These are phyloP conservation scores for Coemansia sp. DNA, from an alignment of 192 early-diverging fungal species.

Conservation along the genomic window DNA sequence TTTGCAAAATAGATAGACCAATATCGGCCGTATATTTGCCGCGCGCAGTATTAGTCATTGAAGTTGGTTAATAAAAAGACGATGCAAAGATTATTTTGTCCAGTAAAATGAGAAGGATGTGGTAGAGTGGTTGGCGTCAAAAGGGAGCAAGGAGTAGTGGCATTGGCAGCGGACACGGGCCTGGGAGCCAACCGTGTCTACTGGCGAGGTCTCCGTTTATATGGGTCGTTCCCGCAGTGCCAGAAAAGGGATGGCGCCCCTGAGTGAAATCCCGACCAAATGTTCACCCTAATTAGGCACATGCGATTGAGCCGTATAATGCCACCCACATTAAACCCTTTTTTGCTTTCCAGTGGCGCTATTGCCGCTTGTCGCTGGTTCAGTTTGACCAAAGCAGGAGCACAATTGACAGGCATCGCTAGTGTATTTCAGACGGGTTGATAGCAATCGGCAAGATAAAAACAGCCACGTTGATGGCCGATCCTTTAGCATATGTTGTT, in stretches of 20 bases:
- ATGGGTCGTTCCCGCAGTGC: background rate
- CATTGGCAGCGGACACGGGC: background rate
- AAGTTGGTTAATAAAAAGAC: background rate
- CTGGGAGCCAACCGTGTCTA: background rate
- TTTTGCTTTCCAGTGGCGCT: background rate
- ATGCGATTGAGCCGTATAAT: background rate
- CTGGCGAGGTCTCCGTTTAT: background rate
- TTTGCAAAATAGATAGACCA: conserved; percentile 4
- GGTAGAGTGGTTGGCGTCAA: background rate
- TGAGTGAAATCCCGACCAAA: background rate
- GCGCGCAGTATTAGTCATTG: background rate
- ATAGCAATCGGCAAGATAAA: background rate
- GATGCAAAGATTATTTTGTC: background rate
- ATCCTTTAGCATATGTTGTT: background rate
- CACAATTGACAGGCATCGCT: background rate
- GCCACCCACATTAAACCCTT: background rate
- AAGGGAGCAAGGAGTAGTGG: background rate
- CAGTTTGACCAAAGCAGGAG: background rate
- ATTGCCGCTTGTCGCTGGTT: background rate
- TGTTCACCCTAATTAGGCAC: background rate
- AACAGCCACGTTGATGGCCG: background rate
- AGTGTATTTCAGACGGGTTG: background rate
- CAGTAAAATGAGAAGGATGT: background rate
- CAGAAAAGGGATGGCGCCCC: conserved; percentile 3
- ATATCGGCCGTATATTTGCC: background rate